Evolutionary conservation across 257 asterid genomes (phyloP), one percentile per base, ranked within the genome.

Genomic region (Mentha longifolia): DNA sequence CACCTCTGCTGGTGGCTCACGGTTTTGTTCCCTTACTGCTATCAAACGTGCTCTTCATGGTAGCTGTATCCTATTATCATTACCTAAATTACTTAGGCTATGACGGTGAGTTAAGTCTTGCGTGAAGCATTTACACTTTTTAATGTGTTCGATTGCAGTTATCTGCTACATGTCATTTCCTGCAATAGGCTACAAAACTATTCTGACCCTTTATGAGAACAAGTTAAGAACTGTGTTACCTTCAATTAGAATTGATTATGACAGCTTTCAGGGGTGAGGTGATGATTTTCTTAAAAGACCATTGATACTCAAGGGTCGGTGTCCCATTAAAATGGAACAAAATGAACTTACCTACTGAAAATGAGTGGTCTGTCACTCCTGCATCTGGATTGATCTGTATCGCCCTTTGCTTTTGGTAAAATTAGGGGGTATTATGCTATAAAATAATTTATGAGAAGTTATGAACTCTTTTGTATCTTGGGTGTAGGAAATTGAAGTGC

Each of bases 11-110:
- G 84, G 83, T 95, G 58, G 97, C 97, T 65, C 97, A 95, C 81
- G 99, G 99, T 72, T 95, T 95, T 71, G 76, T 95, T 73, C 96
- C 99, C 6, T 80, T 85, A 49, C 79, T 92, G 59, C 90, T 95
- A 63, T 95, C 99, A 70, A 95, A 95, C 80, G 72, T 87, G 78
- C 97, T 95, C 78, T 92, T 92, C 91, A 95, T 95, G 98, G 95
- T 80, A 51, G 98, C 92, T 58, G 83, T 84, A 71, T 88, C 97
- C 83, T 92, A 88, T 88, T 95, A 92, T 76, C 98, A 95, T 78
- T 95, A 95, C 88, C 91, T 95, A 71, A 92, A 92, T 81, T 92
- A 88, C 84, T 83, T 92, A 52, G 99, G 98, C 74, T 95, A 95
- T 54, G 96, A 95, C 59, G 98, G 99, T 95, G 81, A 88, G 97